phyloP scores from a whole-genome alignment of 371 early-diverging fungal species.

The Apophysomyces trapeziformis region DNA sequence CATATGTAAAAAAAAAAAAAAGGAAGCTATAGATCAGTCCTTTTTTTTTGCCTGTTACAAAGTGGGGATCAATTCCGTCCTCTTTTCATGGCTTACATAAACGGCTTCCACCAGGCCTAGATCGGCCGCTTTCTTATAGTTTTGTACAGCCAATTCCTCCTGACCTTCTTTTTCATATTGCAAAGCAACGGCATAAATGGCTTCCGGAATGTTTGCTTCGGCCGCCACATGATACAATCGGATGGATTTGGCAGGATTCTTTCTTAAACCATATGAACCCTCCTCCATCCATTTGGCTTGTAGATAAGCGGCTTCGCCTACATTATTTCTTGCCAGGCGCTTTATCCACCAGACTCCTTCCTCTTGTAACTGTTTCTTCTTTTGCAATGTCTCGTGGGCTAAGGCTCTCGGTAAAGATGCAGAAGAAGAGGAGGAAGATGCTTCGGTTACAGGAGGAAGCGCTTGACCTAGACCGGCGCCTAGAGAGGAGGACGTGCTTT shows the following conservation, averaged over 20 bases:
- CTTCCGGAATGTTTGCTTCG: constrained; percentile 40
- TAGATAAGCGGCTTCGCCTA: constrained; percentile 75
- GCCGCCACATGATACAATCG: constrained; percentile 45
- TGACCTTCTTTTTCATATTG: constrained; percentile 64
- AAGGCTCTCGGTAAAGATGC: too few species aligned
- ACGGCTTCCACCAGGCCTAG: constrained; percentile 69
- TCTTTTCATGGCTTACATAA: constrained; percentile 51
- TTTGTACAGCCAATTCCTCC: constrained; percentile 67
- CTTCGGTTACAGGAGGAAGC: not conserved
- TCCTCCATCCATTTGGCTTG: constrained; percentile 72
- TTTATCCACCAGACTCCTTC: constrained; percentile 77
- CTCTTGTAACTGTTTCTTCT: constrained; percentile 48
- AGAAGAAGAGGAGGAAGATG: constrained; percentile 18
- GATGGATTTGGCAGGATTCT: constrained; percentile 52
- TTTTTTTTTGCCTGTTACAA: not conserved
- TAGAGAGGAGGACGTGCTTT: not conserved
- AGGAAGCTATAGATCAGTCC: not conserved
- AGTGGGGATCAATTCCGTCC: too few species aligned
- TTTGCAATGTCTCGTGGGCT: not conserved
- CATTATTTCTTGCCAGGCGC: constrained; percentile 63
- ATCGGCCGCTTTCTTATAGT: constrained; percentile 78
- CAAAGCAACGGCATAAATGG: constrained; percentile 39
- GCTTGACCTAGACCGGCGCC: not conserved
- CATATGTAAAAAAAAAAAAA: not conserved
- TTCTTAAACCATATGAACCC: constrained; percentile 60